Base-by-base conservation (phyloP, 305 asterid genomes). In the Solanum aculeatissimum region DNA sequence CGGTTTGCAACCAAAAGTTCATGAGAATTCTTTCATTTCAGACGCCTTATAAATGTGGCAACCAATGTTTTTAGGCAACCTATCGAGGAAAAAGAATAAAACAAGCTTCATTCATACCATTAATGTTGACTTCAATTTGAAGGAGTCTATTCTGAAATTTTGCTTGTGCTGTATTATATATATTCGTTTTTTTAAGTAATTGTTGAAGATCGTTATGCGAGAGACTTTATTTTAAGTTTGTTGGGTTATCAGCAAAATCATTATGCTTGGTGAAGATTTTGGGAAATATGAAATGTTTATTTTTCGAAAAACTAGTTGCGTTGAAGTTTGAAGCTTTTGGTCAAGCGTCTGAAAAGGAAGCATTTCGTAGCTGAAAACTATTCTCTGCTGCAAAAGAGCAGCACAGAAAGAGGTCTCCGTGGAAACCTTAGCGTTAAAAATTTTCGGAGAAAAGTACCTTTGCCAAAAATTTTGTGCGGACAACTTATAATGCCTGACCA, bases 1-100 rank as follows among this genome's bases (percentile, higher is more conserved):
- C 90, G 91, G 13, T 68, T 95, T 49, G 94, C 89, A 71, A 80
- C 89, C 81, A 88, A 84, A 87, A 92, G 90, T 89, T 92, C 14
- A 13, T n/a, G 83, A 77, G 8, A 55, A 45, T 72, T 65, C 54
- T 32, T 72, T 81, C 83, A 25, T 12, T 16, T 14, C n/a, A 14
- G 21, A 54, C 21, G 53, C 40, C 58, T 85, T 66, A 83, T 80
- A 49, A 47, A 54, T 27, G n/a, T 53, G 69, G 25, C 21, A 81
- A 65, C 71, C 84, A 53, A 29, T 83, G 35, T n/a, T 72, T 84
- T 84, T 63, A 27, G 57, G 29, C 27, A 25, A 49, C 18, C 42
- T 77, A 77, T 74, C 49, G 66, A 16, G 11, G 66, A 6, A 53
- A 75, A 29, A 53, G 47, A 29, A 29, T 10, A 19, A 77, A 78